These are phyloP conservation scores for Kwoniella heveanensis DNA, from an alignment of 768 basidiomycete genomes.

Conservation along the genomic window DNA sequence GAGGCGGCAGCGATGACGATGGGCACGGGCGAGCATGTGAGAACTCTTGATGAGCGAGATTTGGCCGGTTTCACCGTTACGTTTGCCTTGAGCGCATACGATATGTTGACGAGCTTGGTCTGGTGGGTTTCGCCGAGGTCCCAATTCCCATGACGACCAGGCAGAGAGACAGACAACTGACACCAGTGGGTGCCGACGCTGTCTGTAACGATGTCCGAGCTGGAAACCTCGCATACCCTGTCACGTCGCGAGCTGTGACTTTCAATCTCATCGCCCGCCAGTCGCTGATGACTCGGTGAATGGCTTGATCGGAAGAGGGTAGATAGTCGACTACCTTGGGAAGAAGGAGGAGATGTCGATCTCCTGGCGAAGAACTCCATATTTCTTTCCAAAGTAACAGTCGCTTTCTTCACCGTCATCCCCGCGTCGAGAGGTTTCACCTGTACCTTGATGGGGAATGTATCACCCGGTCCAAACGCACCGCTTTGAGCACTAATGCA, in stretches of 20 bases:
- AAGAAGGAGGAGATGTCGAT: conserved; percentile 17
- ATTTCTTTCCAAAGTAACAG: conserved; percentile 34
- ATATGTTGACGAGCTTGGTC: conserved; percentile 31
- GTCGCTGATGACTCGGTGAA: conserved; percentile 27
- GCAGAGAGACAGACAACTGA: conserved; percentile 22
- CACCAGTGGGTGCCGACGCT: conserved; percentile 35
- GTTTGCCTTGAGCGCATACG: conserved; percentile 32
- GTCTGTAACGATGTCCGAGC: conserved; percentile 19
- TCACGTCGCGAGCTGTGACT: conserved; percentile 2
- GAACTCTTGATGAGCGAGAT: conserved; percentile 24
- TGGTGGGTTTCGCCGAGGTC: conserved; percentile 42
- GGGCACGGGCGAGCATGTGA: conserved; percentile 30
- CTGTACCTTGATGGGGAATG: conserved; percentile 30
- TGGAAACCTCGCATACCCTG: conserved; percentile 27
- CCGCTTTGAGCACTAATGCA: conserved; percentile 35
- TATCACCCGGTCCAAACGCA: conserved; percentile 44
- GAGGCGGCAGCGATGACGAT: conserved; percentile 31
- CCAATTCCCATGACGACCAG: conserved; percentile 41
- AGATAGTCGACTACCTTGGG: conserved; percentile 6
- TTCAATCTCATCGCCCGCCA: conserved; percentile 9
- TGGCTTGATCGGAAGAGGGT: conserved; percentile 27
- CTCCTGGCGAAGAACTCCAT: conserved; percentile 21
- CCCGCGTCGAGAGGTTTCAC: conserved; percentile 36
- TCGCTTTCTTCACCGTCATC: conserved; percentile 30
- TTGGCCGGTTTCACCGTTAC: conserved; percentile 25